Evolutionary conservation across 371 early-diverging fungal genomes (phyloP), one percentile per base, ranked within the genome.

Genomic region (Chytridium lagenaria): DNA sequence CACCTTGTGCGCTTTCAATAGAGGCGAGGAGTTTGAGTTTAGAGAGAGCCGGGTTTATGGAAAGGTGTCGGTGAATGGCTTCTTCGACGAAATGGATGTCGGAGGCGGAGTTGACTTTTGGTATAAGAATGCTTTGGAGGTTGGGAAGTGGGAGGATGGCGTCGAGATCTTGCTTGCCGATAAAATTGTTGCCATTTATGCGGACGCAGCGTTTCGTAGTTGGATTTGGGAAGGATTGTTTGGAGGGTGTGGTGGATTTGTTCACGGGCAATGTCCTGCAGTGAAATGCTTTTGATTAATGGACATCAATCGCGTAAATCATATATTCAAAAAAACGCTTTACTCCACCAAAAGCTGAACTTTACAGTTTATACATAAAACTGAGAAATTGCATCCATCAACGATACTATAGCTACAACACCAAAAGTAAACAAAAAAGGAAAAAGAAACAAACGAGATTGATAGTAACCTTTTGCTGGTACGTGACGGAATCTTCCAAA

Each of bases 401-500:
- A n/a, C n/a, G n/a, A n/a, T n/a, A n/a, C n/a, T n/a, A n/a, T n/a
- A n/a, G n/a, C n/a, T n/a, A n/a, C n/a, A n/a, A n/a, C n/a, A n/a
- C n/a, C n/a, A n/a, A n/a, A n/a, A n/a, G n/a, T n/a, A n/a, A n/a
- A n/a, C n/a, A n/a, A n/a, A n/a, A n/a, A n/a, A n/a, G n/a, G n/a
- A n/a, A n/a, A n/a, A n/a, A n/a, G n/a, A n/a, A n/a, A n/a, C n/a
- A n/a, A n/a, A n/a, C n/a, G n/a, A n/a, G n/a, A n/a, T n/a, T n/a
- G n/a, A n/a, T n/a, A 49, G 22, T 28, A 23, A 74, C 76, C 77
- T 95, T 97, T 67, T 92, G 87, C 76, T 89, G 92, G 12, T 89
- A 70, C 0, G 94, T 84, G 0, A 97, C 97, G 34, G 94, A 91
- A 79, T 97, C 97, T 75, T 97, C 97, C 16, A 97, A 85, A 74